These are phyloP conservation scores for Aureococcus anophagefferens DNA, from an alignment of 108 stramenopile genomes.

Conservation along the genomic window DNA sequence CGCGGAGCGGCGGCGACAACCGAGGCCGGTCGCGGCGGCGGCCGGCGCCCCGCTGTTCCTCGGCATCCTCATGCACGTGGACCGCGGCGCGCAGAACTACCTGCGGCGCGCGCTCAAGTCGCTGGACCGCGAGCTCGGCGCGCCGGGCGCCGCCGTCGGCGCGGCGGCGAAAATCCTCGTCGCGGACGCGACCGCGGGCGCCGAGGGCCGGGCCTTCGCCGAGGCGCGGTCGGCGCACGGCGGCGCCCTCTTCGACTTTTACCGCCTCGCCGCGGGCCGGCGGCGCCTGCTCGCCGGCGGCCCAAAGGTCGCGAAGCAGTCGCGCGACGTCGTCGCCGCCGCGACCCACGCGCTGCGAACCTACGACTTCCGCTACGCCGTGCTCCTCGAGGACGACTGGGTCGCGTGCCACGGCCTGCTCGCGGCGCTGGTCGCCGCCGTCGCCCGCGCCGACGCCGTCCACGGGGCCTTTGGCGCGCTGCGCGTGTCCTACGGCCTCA, in stretches of 20 bases:
- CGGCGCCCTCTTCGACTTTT: neutral
- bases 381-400: neutral
- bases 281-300: neutral
- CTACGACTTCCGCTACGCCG: neutral
- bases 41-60: neutral
- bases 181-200: neutral
- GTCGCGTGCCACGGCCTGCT: neutral
- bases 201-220: neutral
- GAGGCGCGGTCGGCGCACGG: neutral
- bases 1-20: too few species aligned
- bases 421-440: neutral
- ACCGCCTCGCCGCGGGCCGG: neutral
- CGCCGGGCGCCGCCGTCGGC: neutral
- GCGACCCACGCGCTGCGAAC: neutral
- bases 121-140: neutral
- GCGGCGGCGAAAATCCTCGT: neutral
- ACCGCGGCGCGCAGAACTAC: neutral
- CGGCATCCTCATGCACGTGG: neutral
- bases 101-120: neutral
- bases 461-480: neutral
- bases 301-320: neutral
- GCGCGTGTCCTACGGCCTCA: neutral
- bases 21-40: too few species aligned
- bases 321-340: neutral
- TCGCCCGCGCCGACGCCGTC: neutral